Evolutionary conservation across 257 asterid species (phyloP), one percentile per base, ranked within the genome.

Genomic region (Capsicum pubescens): DNA sequence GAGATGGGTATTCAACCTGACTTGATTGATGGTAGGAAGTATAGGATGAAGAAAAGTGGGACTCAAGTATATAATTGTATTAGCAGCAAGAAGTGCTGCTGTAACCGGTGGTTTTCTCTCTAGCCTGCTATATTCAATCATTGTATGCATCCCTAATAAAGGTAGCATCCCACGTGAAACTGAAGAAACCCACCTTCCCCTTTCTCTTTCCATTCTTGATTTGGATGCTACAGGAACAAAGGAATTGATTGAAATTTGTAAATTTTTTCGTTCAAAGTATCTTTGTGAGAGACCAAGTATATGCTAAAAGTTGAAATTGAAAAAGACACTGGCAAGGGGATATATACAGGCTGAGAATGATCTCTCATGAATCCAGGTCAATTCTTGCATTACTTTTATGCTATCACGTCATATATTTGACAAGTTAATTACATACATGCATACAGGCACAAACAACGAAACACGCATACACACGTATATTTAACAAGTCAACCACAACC

Each of bases 31-130:
- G 14, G 95, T 74, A 21, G 99, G 98, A 35, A 96, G 91, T 61
- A 89, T 17, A 2, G 83, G 89, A 48, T 91, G 55, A 39, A 96
- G 87, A 67, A 89, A 82, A 39, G 80, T 84, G 13, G 99, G 98
- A 54, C 93, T 13, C 88, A 93, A 60, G 87, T 92, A 94, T 84
- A 96, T 84, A 32, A 96, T 87, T 0, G 98, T 91, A 83, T 96
- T 96, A 5, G 97, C 94, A 0, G 97, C 97, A 39, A 93, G 82
- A 32, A 96, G 93, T 36, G 87, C 95, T 48, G 99, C 98, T 74
- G 99, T 94, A 80, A 94, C 90, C 3, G 98, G 99, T 15, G 99
- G 98, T 84, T 92, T 94, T 66, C 98, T 84, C 17, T 92, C 93
- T 36, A 89, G 93, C 52, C 94, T 90, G 85, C 83, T 85, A 77